Percentiles rank a stretch among this genome's conserved stretches.
phyloP scores from a whole-genome alignment of 129 eudicot species.

The Centaurea solstitialis region DNA sequence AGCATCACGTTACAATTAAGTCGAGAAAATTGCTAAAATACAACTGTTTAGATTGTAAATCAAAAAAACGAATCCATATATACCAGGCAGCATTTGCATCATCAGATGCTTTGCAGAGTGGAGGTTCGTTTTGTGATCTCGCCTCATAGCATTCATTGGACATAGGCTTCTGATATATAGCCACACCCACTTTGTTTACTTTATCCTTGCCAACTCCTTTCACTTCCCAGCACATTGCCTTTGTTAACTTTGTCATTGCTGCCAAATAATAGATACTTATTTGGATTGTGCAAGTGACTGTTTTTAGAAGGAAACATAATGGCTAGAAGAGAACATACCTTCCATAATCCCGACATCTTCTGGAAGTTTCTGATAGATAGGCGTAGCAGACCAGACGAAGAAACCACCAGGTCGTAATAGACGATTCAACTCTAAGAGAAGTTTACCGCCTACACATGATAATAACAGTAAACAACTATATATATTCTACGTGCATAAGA shows the following conservation, averaged over 20 bases:
- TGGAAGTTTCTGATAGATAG: slow-evolving; percentile 67
- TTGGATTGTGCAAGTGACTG: slow-evolving; percentile 2
- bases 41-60: not conserved
- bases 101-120: slow-evolving; percentile 68
- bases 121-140: slow-evolving; percentile 68
- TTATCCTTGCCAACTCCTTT: slow-evolving; percentile 61
- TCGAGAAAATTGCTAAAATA: not conserved
- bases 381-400: slow-evolving; percentile 98
- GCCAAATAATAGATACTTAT: slow-evolving; percentile 18
- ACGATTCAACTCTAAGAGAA: slow-evolving; percentile 88
- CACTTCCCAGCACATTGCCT: slow-evolving; percentile 85
- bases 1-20: not conserved
- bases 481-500: not conserved
- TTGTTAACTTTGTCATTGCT: slow-evolving; percentile 76
- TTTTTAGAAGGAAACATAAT: not conserved
- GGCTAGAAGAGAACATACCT: slow-evolving; percentile 35
- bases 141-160: slow-evolving; percentile 80
- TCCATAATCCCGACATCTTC: slow-evolving; percentile 94
- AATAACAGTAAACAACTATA: not conserved
- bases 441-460: slow-evolving; percentile 71
- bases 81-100: slow-evolving; percentile 87
- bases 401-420: slow-evolving; percentile 88
- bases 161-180: slow-evolving; percentile 68
- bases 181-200: slow-evolving; percentile 76
- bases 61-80: not conserved